Evolutionary conservation across 306 rosid genomes (phyloP), one percentile per base, ranked within the genome.

Genomic region (Chamaecrista fasciculata): DNA sequence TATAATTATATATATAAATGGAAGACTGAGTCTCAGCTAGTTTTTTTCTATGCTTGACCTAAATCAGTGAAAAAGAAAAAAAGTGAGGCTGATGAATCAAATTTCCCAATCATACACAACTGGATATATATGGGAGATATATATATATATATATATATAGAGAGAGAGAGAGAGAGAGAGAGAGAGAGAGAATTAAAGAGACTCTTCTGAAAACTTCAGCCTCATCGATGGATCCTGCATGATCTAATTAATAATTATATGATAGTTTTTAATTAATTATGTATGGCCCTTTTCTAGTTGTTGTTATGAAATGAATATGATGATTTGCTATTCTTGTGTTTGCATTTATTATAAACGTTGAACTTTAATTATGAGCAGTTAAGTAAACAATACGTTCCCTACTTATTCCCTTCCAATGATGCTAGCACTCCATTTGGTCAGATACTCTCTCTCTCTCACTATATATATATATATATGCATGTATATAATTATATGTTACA

Each of bases 11-110:
- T 37, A 69, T 76, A 62, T 51, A 79, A 67, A 62, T 80, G 67
- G 71, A 39, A 75, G 60, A 37, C 65, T 76, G 77, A 76, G 78
- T 73, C 56, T 67, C 59, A 69, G 62, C 70, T 55, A 48, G 74
- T 42, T 69, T 66, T 66, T 79, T 73, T 67, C 70, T 72, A 40
- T 81, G 83, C 66, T 78, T 78, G 51, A 78, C 67, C 79, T 75
- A 44, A 74, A 67, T 66, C 62, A 39, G 55, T 73, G 74, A 73
- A 79, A 82, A 34, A 21, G 40, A 70, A 70, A 75, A 80, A 34
- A 16, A 18, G 46, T 60, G 82, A 80, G 86, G 81, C 72, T 80
- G 71, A 67, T 80, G n/a, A n/a, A n/a, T n/a, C 80, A 49, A 40
- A 70, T 81, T 67, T 69, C 86, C 82, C 75, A 33, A 61, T 63